phyloP scores from a whole-genome alignment of 257 asterid species.

The Cordia subcordata region DNA sequence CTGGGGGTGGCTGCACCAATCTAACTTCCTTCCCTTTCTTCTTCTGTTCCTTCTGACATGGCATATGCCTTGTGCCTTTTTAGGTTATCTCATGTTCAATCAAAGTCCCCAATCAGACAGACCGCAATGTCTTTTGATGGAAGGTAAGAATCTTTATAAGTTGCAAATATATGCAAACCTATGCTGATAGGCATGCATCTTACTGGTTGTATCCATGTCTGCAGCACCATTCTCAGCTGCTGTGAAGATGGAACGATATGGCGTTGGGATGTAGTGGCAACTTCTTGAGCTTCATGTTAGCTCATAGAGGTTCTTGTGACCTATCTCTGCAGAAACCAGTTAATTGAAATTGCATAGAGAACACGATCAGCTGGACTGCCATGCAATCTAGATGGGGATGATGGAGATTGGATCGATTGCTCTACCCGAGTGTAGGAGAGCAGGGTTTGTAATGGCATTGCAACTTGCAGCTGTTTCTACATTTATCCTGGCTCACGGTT shows the following conservation, averaged over 20 bases:
- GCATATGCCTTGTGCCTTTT: slow-evolving; percentile 4
- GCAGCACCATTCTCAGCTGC: slow-evolving; percentile 91
- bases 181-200: neutral
- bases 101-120: slow-evolving; percentile 83
- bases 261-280: slow-evolving; percentile 94
- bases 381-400: too few relatives aligned
- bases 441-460: too few relatives aligned
- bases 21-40: neutral
- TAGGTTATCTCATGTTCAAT: slow-evolving; percentile 82
- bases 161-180: neutral
- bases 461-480: too few relatives aligned
- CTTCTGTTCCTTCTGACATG: neutral
- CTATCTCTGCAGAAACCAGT: too few relatives aligned
- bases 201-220: slow-evolving; percentile 11
- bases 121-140: slow-evolving; percentile 93
- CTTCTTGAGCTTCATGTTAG: slow-evolving; percentile 31
- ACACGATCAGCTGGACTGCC: too few relatives aligned
- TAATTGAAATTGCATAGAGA: too few relatives aligned
- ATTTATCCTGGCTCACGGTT: too few relatives aligned
- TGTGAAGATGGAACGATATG: slow-evolving; percentile 98
- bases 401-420: too few relatives aligned
- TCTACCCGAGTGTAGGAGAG: too few relatives aligned
- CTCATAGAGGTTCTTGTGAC: too few relatives aligned
- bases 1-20: too few relatives aligned
- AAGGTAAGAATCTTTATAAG: slow-evolving; percentile 45